These are phyloP conservation scores for Schwanniomyces polymorphus DNA, from an alignment of 805 yeast species.

Conservation along the genomic window DNA sequence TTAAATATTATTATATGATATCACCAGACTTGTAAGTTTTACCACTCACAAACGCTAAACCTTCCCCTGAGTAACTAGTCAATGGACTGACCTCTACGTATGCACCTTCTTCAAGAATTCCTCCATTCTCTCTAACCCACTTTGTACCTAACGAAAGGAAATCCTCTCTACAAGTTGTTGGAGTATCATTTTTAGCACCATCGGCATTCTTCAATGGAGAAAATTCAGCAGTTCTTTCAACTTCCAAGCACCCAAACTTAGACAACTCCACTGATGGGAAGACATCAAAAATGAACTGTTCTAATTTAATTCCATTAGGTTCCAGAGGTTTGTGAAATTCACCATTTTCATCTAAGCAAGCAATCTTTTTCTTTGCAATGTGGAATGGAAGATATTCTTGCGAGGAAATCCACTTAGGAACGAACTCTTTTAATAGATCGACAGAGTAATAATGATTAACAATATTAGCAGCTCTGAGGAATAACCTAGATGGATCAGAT, in stretches of 20 bases:
- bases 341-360: constrained; percentile 48
- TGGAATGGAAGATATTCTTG: constrained; percentile 83
- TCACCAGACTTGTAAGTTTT: constrained; percentile 36
- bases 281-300: constrained; percentile 95
- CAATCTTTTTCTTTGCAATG: constrained; percentile 88
- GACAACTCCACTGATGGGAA: constrained; percentile 72
- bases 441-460: constrained; percentile 95
- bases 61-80: constrained; percentile 77
- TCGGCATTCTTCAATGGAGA: constrained; percentile 92
- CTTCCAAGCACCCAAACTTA: constrained; percentile 90
- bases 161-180: constrained; percentile 73
- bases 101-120: constrained; percentile 43
- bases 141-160: constrained; percentile 64
- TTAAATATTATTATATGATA: constrained; percentile 9
- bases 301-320: constrained; percentile 92
- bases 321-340: constrained; percentile 57
- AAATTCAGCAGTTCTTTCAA: constrained; percentile 79
- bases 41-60: constrained; percentile 57
- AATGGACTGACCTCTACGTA: constrained; percentile 77
- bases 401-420: constrained; percentile 70
- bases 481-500: constrained; percentile 51
- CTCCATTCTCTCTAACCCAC: constrained; percentile 80
- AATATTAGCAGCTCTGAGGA: constrained; percentile 91
- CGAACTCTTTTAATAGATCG: constrained; percentile 56
- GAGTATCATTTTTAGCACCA: constrained; percentile 80